Percentiles rank a stretch among this genome's conserved stretches.
Evolutionary conservation across 345 rosid genomes (phyloP).

Genomic region (Citrus inodora): DNA sequence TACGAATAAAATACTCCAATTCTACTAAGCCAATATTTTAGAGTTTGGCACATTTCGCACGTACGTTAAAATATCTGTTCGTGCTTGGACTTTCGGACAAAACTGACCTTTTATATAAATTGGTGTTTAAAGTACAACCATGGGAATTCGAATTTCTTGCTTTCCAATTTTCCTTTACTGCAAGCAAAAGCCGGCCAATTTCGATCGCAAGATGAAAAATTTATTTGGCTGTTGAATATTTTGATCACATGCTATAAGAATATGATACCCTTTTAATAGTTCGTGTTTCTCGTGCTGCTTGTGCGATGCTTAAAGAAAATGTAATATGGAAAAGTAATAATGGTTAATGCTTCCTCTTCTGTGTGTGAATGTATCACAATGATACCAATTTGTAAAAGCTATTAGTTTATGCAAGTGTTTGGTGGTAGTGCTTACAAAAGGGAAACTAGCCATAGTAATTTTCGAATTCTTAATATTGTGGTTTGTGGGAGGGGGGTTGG

Average conservation of each 20-base stretch:
- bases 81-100: constrained; percentile 1
- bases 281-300: background rate
- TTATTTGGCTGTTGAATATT: background rate
- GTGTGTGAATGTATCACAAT: no score
- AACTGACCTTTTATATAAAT: constrained; percentile 5
- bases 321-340: no score
- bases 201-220: background rate
- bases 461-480: background rate
- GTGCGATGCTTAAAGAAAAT: background rate
- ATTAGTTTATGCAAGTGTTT: background rate
- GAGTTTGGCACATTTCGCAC: background rate
- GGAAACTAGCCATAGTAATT: background rate
- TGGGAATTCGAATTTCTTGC: constrained; percentile 4
- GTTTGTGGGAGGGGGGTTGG: no score
- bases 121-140: constrained; percentile 2
- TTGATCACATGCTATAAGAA: background rate
- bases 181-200: background rate
- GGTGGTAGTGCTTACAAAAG: background rate
- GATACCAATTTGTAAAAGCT: background rate
- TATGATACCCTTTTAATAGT: background rate
- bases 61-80: constrained; percentile 5
- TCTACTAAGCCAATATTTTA: background rate
- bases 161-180: background rate
- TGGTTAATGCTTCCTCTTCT: no score
- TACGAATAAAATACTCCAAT: background rate